phyloP scores from a whole-genome alignment of 495 filamentous ascomycete genomes.

The Mycothermus thermophilus region DNA sequence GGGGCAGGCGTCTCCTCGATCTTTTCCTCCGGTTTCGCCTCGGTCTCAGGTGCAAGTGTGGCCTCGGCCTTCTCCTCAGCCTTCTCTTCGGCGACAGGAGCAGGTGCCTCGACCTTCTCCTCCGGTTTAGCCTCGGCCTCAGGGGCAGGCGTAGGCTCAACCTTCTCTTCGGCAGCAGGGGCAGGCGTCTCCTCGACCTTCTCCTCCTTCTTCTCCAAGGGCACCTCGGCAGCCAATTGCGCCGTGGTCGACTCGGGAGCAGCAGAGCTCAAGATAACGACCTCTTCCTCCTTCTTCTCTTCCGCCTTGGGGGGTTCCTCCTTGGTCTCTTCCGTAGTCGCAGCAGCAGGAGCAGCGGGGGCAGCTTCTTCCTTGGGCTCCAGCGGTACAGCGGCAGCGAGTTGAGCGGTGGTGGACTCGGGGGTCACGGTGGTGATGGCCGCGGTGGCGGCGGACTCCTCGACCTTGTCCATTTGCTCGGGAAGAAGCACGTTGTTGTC shows the following conservation, averaged over 20 bases:
- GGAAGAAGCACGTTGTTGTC: constrained; percentile 79
- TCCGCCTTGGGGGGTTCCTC: neutral
- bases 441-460: constrained; percentile 25
- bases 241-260: constrained; percentile 24
- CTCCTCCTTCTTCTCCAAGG: constrained; percentile 17
- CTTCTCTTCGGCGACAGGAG: constrained; percentile 9
- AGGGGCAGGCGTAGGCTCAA: no score
- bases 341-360: neutral
- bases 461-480: constrained; percentile 36
- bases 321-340: constrained; percentile 1
- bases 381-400: constrained; percentile 56
- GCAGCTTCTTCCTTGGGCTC: constrained; percentile 21
- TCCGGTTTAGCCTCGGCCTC: neutral
- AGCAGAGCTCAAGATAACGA: constrained; percentile 11
- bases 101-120: neutral
- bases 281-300: neutral
- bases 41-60: constrained; percentile 9
- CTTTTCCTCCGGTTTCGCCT: constrained; percentile 5
- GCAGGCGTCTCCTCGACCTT: neutral
- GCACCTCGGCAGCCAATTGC: constrained; percentile 20
- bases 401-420: constrained; percentile 56
- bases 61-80: constrained; percentile 1
- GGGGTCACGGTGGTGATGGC: constrained; percentile 48
- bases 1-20: neutral
- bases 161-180: neutral